Evolutionary conservation across 345 rosid species (phyloP), one percentile per base, ranked within the genome.

Genomic region (Pistacia atlantica): DNA sequence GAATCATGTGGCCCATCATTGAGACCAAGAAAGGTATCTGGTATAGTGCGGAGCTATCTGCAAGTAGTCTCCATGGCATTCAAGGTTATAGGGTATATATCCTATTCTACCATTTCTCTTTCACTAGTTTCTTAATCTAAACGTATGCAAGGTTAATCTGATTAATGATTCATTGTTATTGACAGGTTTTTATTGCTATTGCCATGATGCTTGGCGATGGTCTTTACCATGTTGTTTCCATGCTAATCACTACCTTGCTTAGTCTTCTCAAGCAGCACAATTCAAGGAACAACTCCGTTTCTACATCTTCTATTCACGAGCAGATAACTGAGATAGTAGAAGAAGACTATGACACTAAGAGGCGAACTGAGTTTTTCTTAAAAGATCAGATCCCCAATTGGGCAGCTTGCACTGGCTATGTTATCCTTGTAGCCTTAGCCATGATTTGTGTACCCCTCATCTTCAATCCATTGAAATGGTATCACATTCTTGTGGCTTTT

Each of bases 191-290:
- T 64, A 88, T 90, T 25, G 95, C 98, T 10, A 87, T 95, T n/a
- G 92, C 93, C 2, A 90, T 89, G 86, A 94, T 94, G 90, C 90
- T 94, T 6, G 98, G 98, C 0, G 98, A 94, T 72, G 97, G 98
- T 14, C 80, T 91, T 45, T 94, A 81, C 84, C 97, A 92, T 71
- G 83, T 92, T 2, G 33, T 90, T 68, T 76, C 59, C 78, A 90
- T 94, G 86, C 78, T 92, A n/a, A 25, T 66, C 63, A 82, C 82
- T 52, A 90, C 97, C 20, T n/a, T 75, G 42, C 17, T 35, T 20
- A 87, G 88, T 75, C 82, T 94, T 8, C 35, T 42, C 10, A 60
- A 25, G 49, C 75, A 77, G 18, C 63, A 69, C 45, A 72, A 9
- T 49, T 78, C 67, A 66, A 67, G 58, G 18, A 48, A 31, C 0